Conservation (phyloP, 1,284 basidiomycete genomes). For the Pholiota adiposa region DNA sequence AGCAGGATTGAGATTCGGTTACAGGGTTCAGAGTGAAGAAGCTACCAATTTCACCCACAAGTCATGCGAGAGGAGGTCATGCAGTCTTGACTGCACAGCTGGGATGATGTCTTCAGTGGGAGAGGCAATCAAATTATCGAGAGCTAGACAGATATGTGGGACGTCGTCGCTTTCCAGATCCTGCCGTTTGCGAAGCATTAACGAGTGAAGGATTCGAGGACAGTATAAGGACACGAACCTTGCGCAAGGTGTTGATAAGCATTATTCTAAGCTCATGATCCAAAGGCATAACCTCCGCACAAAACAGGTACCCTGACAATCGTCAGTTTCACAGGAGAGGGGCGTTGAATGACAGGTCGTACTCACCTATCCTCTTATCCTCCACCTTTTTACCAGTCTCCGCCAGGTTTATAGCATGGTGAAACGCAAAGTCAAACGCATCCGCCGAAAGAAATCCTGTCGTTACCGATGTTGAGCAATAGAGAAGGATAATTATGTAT, state of each 20-base stretch:
- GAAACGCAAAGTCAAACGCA: slow-evolving; percentile 67
- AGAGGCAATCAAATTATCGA: slow-evolving; percentile 65
- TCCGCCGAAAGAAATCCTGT: slow-evolving; percentile 41
- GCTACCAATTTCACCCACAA: slow-evolving; percentile 60
- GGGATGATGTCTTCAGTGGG: slow-evolving; percentile 70
- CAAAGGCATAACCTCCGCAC: slow-evolving; percentile 67
- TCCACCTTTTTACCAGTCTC: slow-evolving; percentile 63
- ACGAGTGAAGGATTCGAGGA: background rate
- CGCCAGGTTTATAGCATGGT: slow-evolving; percentile 72
- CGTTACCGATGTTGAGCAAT: slow-evolving; percentile 62
- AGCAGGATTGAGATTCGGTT: slow-evolving; percentile 16
- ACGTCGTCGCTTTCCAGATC: slow-evolving; percentile 63
- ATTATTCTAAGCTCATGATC: slow-evolving; percentile 76
- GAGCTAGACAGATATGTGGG: slow-evolving; percentile 67
- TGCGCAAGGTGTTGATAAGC: slow-evolving; percentile 81
- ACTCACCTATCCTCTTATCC: slow-evolving; percentile 70
- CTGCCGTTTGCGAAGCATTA: slow-evolving; percentile 38
- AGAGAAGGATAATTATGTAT: slow-evolving; percentile 65
- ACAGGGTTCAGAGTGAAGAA: slow-evolving; percentile 12
- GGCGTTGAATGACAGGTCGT: background rate
- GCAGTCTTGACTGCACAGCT: slow-evolving; percentile 68
- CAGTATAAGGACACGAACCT: slow-evolving; percentile 44
- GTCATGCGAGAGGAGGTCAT: slow-evolving; percentile 65
- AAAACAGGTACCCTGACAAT: slow-evolving; percentile 73
- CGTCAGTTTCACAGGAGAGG: background rate